A percentile compares a stretch with the other conserved stretches of the same genome.
These are phyloP conservation scores for Narthecium ossifragum DNA, from an alignment of 106 monocot species.

Conservation along the genomic window DNA sequence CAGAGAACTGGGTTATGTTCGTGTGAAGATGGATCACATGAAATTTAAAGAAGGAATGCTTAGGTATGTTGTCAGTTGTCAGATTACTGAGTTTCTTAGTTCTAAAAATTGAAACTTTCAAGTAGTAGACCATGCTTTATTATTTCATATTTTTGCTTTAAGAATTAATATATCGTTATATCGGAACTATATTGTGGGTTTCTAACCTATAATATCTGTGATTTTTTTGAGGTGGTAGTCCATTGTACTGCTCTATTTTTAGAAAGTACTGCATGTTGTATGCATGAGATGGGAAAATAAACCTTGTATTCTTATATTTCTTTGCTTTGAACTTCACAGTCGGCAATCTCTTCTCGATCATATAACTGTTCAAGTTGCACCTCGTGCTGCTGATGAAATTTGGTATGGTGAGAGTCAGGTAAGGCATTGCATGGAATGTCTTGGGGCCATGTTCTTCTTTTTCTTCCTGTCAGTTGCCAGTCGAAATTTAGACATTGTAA, in stretches of 20 bases:
- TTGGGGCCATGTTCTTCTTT: background rate
- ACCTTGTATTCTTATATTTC: background rate
- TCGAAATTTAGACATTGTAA: too few species aligned
- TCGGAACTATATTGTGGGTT: too few species aligned
- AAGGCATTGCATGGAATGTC: background rate
- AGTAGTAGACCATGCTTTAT: too few species aligned
- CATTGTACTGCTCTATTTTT: too few species aligned
- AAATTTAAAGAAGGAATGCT: conserved; percentile 81
- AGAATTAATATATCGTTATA: background rate
- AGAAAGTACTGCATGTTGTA: too few species aligned
- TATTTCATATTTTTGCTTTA: too few species aligned
- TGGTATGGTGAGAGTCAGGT: conserved; percentile 81
- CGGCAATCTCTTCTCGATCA: conserved; percentile 75
- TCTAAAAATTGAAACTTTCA: too few species aligned
- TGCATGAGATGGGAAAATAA: background rate
- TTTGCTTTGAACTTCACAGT: conserved; percentile 31
- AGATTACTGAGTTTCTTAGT: too few species aligned
- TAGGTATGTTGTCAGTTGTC: conserved; percentile 40
- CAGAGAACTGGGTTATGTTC: conserved; percentile 80
- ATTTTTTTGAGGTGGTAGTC: too few species aligned
- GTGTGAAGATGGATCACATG: conserved; percentile 87
- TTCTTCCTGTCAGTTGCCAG: too few species aligned
- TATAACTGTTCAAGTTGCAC: conserved; percentile 84
- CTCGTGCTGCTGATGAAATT: conserved; percentile 86
- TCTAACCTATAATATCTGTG: too few species aligned